Evolutionary conservation across 2,329 filamentous ascomycete genomes (phyloP), one percentile per base, ranked within the genome.

Genomic region (Ceratocystis alfenasii): DNA sequence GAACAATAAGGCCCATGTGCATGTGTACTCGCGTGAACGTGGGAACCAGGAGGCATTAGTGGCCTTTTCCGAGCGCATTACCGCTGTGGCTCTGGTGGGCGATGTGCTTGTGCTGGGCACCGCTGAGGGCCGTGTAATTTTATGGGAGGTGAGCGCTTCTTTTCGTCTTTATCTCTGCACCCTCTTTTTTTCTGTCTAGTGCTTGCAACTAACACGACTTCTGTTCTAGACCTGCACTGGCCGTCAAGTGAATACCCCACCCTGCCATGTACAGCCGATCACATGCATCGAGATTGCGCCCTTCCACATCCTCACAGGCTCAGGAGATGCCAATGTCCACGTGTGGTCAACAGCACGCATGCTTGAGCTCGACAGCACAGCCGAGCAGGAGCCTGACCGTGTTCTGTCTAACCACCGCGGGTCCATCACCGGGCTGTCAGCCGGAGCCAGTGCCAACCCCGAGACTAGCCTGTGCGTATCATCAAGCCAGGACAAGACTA

Each of bases 1-100:
- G 74, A 82, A 88, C 62, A 91, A 92, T 69, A 97, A 96, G 75
- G 90, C 91, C 0, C 89, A 95, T 53, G 83, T 99, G 1, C 90
- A 97, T 76, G 90, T 99, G 65, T 99, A 97, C 76, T 92, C 84
- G 67, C 83, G 91, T 65, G 81, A 86, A 67, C 88, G 89, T 69
- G 89, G 89, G 33, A 94, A 89, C 71, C 91, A 96, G 73, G 93
- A 97, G 76, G 88, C 90, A 5, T 83, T 90, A 20, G 85, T 97
- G 22, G 88, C 92, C 0, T 95, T 99, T 71, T 86, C 88, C 0
- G 93, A 97, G 75, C 84, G 86, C 71, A 90, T 99, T 72, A 86
- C 85, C 69, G 91, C 88, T 75, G 77, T 95, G 71, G 82, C 85
- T 25, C 79, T 95, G 65, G 84, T 85, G 28, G 86, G 83, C 61